A percentile compares a stretch with the other conserved stretches of the same genome.
Evolutionary conservation across 129 eudicot genomes (phyloP).

Genomic region (Helichrysum umbraculigerum): DNA sequence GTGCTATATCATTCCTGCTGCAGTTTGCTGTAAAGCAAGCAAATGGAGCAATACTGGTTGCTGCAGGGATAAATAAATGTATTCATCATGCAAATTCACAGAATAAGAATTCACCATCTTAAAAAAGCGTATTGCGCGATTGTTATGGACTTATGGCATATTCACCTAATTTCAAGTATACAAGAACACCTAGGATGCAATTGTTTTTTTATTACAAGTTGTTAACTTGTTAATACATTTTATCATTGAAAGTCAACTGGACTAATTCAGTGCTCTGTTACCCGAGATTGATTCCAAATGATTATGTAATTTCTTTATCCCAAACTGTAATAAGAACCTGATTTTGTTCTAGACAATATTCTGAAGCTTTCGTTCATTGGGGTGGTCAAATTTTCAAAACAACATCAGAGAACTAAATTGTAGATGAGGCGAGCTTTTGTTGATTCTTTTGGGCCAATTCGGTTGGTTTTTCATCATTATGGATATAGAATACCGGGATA

Average conservation of each 20-base stretch:
- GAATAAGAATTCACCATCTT: slow-evolving; percentile 50
- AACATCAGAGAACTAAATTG: slow-evolving; percentile 24
- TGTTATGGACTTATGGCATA: slow-evolving; percentile 59
- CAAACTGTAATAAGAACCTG: too few relatives aligned
- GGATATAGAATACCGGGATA: slow-evolving; percentile 25
- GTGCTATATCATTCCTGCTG: too few relatives aligned
- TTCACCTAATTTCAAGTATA: slow-evolving; percentile 47
- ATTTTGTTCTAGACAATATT: too few relatives aligned
- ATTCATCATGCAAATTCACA: background rate
- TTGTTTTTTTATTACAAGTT: slow-evolving; percentile 45
- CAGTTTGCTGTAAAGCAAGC: too few relatives aligned
- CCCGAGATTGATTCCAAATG: too few relatives aligned
- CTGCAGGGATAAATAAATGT: too few relatives aligned
- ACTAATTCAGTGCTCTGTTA: too few relatives aligned
- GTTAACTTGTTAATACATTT: slow-evolving; percentile 27
- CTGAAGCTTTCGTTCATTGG: slow-evolving; percentile 9
- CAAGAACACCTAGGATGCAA: too few relatives aligned
- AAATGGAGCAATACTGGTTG: too few relatives aligned
- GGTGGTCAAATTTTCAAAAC: slow-evolving; percentile 26
- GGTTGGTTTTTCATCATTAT: slow-evolving; percentile 33
- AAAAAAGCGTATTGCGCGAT: slow-evolving; percentile 66
- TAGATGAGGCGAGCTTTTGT: slow-evolving; percentile 52
- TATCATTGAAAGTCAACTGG: too few relatives aligned
- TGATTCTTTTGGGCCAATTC: slow-evolving; percentile 34
- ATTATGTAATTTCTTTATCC: too few relatives aligned